These are phyloP conservation scores for Hymenotorrendiella dingleyae DNA, from an alignment of 2,329 filamentous ascomycete genomes.

Conservation along the genomic window DNA sequence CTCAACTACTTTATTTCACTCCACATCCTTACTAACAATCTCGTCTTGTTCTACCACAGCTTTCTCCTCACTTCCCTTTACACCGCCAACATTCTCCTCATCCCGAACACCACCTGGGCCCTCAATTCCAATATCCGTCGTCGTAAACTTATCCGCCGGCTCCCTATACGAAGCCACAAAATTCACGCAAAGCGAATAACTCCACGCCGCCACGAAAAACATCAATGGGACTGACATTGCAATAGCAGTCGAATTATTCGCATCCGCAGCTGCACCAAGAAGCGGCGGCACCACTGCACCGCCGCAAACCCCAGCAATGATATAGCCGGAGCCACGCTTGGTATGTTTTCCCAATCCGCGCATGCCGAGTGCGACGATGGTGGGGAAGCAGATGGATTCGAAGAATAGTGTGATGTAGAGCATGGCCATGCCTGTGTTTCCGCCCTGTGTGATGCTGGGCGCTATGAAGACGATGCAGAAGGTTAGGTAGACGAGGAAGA, in stretches of 20 bases:
- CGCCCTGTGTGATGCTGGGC: constrained; percentile 41
- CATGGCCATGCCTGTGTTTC: constrained; percentile 44
- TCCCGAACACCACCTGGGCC: not conserved
- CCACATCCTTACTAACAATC: not conserved
- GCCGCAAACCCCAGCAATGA: constrained; percentile 64
- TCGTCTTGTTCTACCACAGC: not conserved
- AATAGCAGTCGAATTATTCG: constrained; percentile 10
- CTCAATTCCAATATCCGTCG: constrained; percentile 12
- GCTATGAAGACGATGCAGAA: constrained; percentile 43
- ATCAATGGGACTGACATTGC: constrained; percentile 40
- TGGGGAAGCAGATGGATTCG: constrained; percentile 54
- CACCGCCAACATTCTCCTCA: constrained; percentile 6
- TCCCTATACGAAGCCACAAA: constrained; percentile 23
- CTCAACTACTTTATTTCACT: not conserved
- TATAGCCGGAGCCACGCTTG: constrained; percentile 68
- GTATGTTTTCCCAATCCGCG: constrained; percentile 69
- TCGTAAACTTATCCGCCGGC: constrained; percentile 16
- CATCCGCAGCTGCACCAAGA: constrained; percentile 60
- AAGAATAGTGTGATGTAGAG: constrained; percentile 47
- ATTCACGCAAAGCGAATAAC: constrained; percentile 39
- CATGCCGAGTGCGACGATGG: constrained; percentile 73
- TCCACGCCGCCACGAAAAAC: constrained; percentile 42
- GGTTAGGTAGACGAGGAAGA: constrained; percentile 44
- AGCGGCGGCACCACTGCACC: constrained; percentile 70
- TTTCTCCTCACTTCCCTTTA: constrained; percentile 14